A percentile compares a stretch with the other conserved stretches of the same genome.
Conservation (phyloP, 208 protist genomes). For the Acanthamoeba royreba region DNA sequence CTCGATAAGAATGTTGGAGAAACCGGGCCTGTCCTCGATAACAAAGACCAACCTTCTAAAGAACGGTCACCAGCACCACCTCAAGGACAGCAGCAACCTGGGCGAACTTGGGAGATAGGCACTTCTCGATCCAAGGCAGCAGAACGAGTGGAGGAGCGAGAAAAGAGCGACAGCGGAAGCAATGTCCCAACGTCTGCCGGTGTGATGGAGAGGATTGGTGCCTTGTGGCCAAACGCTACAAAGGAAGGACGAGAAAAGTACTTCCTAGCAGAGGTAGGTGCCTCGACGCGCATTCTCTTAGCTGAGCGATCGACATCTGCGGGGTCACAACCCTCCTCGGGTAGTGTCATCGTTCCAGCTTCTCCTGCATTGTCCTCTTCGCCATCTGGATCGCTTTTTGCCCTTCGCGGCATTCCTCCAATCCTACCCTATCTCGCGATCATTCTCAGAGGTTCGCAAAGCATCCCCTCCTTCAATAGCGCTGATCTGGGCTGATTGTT, state of each 20-base stretch:
- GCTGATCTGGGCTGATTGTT: no score
- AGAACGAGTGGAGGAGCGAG: no score
- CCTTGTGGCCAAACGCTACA: no score
- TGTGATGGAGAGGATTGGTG: no score
- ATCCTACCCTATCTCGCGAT: constrained; percentile 7
- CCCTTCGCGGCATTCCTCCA: background rate
- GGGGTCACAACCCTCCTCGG: background rate
- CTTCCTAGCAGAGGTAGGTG: background rate
- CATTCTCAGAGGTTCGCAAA: background rate
- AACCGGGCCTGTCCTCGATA: no score
- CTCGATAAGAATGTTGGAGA: no score
- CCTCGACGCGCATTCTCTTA: background rate
- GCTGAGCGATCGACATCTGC: background rate
- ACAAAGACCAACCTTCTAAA: no score
- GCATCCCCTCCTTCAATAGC: background rate
- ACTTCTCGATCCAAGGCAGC: no score
- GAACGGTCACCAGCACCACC: no score
- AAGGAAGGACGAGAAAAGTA: background rate
- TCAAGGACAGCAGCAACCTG: no score
- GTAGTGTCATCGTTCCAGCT: background rate
- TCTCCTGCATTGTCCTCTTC: background rate
- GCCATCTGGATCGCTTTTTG: background rate
- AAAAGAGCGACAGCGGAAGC: background rate
- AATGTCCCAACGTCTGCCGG: background rate
- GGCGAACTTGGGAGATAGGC: no score